These are phyloP conservation scores for Phytopythium ostracodes DNA, from an alignment of 352 stramenopile species.

Conservation along the genomic window DNA sequence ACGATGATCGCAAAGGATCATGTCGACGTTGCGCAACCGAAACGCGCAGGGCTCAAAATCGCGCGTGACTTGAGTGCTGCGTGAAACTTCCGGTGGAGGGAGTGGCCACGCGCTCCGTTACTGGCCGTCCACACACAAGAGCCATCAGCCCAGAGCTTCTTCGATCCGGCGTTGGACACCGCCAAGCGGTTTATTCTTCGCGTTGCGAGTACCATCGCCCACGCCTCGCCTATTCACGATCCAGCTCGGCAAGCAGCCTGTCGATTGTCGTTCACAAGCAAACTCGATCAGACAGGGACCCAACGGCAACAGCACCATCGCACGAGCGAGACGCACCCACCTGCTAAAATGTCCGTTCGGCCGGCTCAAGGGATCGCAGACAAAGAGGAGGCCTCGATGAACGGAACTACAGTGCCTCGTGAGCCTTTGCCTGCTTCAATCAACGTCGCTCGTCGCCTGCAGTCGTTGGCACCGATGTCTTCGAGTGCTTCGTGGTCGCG, in stretches of 20 bases:
- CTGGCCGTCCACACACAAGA: not conserved
- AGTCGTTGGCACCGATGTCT: not conserved
- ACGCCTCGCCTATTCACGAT: too few relatives aligned
- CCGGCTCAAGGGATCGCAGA: not conserved
- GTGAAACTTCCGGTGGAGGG: not conserved
- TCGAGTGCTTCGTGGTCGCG: slow-evolving; percentile 14
- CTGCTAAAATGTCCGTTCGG: not conserved
- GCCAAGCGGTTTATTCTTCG: too few relatives aligned
- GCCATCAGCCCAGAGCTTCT: not conserved
- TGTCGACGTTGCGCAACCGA: not conserved
- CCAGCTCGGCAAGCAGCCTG: too few relatives aligned
- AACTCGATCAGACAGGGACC: not conserved
- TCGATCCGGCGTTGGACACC: not conserved
- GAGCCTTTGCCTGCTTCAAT: not conserved
- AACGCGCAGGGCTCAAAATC: not conserved
- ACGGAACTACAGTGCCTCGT: not conserved
- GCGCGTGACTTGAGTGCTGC: not conserved
- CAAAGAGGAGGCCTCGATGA: not conserved
- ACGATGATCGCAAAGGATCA: not conserved
- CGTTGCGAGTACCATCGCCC: too few relatives aligned
- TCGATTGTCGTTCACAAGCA: not conserved
- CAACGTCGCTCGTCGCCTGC: not conserved
- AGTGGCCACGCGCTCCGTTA: not conserved
- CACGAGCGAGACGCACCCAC: not conserved
- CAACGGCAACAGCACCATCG: not conserved